These are phyloP conservation scores for Fusarium sp. DNA, from an alignment of 2,329 filamentous ascomycete species.

Conservation along the genomic window DNA sequence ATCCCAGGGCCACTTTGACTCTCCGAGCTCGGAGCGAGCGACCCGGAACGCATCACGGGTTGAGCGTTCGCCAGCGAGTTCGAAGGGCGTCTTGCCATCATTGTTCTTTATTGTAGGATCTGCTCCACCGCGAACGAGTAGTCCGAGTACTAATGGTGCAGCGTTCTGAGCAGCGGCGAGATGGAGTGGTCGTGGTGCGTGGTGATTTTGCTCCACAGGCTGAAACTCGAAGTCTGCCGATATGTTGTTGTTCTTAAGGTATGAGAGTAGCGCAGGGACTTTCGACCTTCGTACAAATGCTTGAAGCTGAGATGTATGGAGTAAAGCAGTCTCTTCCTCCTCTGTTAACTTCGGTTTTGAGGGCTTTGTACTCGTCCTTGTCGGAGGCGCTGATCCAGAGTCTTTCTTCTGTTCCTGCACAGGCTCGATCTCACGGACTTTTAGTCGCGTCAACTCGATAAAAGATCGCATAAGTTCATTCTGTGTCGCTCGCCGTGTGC, in stretches of 20 bases:
- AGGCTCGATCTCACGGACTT: conserved; percentile 81
- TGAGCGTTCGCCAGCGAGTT: conserved; percentile 83
- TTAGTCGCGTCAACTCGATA: conserved; percentile 90
- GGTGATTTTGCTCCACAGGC: conserved; percentile 76
- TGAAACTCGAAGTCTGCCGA: conserved; percentile 78
- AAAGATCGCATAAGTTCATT: conserved; percentile 95
- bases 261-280: conserved; percentile 84
- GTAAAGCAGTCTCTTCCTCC: conserved; percentile 81
- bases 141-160: conserved; percentile 77
- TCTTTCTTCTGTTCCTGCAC: conserved; percentile 61
- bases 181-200: conserved; percentile 85
- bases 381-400: conserved; percentile 46
- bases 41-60: conserved; percentile 94
- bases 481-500: conserved; percentile 88
- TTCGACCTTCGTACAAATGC: conserved; percentile 90
- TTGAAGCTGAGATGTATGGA: conserved; percentile 91
- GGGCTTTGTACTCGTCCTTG: conserved; percentile 58
- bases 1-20: conserved; percentile 81
- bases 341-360: conserved; percentile 75
- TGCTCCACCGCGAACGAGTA: conserved; percentile 78
- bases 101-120: conserved; percentile 76
- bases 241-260: conserved; percentile 80
- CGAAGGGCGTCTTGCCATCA: conserved; percentile 87
- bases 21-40: conserved; percentile 83
- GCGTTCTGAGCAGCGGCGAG: conserved; percentile 85